Base-by-base conservation (phyloP, 2,329 filamentous ascomycete genomes). In the Zymoseptoria passerinii region DNA sequence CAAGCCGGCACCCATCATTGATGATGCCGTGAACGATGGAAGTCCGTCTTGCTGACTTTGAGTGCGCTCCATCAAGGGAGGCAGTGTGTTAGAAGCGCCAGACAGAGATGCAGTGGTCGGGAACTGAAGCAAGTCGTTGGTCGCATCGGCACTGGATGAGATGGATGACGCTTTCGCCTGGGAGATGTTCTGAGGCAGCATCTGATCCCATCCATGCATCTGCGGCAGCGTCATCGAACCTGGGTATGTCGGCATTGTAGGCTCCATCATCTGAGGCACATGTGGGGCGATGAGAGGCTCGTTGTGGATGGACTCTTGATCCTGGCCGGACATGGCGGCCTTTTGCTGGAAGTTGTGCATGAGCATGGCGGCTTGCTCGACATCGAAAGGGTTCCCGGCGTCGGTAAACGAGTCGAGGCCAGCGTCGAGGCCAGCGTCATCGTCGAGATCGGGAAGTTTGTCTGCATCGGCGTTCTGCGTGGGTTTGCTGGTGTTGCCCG, bases 341-440 rank as follows among this genome's bases (percentile, higher is more conserved):
- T 96, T 96, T 80, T 96, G 91, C 77, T 96, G 92, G 72, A 97
- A 88, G 77, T 97, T 92, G 72, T 92, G 94, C 79, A 99, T 95
- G 74, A 99, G 84, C 90, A 97, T 96, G 67, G 94, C 94, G 67
- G 94, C 94, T 68, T 92, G 91, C 81, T 99, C 92, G 71, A 96
- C 88, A 74, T 96, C 94, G 71, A 96, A 92, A 76, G 92, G 88
- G 73, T 96, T 92, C 73, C 86, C 89, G 76, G 86, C 89, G 69
- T 88, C 89, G 76, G 96, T 91, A 71, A 97, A 91, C 75, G 96
- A 91, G 77, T 96, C 92, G 68, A 96, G 58, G 57, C 90, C 87
- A 52, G 90, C 86, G 4, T 23, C 23, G 68, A 96, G 58, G 57
- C 90, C 87, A 52, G 35, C 35, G n/a, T 44, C 35, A 53, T 90